Percentiles rank a stretch among this genome's conserved stretches.
These are phyloP conservation scores for Trametes maxima DNA, from an alignment of 768 basidiomycete genomes.

Conservation along the genomic window DNA sequence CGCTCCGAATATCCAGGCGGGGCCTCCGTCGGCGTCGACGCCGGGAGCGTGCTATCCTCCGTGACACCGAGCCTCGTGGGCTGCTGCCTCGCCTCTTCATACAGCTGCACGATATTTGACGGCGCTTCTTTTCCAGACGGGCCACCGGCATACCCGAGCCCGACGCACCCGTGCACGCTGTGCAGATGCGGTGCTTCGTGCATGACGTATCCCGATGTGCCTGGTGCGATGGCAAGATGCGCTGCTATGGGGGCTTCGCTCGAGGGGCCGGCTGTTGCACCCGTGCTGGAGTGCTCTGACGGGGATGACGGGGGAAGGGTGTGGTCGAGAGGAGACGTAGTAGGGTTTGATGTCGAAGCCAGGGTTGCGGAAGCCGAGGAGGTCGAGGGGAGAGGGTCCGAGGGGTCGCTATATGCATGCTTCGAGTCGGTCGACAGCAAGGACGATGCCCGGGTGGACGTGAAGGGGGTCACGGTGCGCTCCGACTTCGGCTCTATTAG, in stretches of 20 bases:
- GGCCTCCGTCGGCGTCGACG: constrained; percentile 4
- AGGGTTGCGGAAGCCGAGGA: not conserved
- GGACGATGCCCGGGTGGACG: not conserved
- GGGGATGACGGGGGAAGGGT: not conserved
- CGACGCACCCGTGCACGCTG: constrained; percentile 1
- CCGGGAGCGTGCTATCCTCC: not conserved
- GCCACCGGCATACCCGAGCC: not conserved
- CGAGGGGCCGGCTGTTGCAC: not conserved
- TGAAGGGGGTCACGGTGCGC: not conserved
- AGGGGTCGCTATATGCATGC: not conserved
- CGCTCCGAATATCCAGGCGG: constrained; percentile 3
- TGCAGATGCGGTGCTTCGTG: constrained; percentile 2
- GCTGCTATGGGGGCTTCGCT: not conserved
- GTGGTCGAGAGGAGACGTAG: not conserved
- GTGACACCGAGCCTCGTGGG: not conserved
- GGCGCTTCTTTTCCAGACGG: too few relatives aligned
- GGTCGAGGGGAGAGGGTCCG: not conserved
- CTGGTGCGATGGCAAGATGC: not conserved
- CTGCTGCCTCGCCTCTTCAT: not conserved
- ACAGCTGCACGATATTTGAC: too few relatives aligned
- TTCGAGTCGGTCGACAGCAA: not conserved
- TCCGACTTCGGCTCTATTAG: not conserved
- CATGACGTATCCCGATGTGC: not conserved
- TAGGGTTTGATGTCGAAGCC: not conserved
- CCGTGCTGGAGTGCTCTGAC: not conserved